Base-by-base conservation (phyloP, 2,329 filamentous ascomycete species). In the Rachicladosporium sp. region DNA sequence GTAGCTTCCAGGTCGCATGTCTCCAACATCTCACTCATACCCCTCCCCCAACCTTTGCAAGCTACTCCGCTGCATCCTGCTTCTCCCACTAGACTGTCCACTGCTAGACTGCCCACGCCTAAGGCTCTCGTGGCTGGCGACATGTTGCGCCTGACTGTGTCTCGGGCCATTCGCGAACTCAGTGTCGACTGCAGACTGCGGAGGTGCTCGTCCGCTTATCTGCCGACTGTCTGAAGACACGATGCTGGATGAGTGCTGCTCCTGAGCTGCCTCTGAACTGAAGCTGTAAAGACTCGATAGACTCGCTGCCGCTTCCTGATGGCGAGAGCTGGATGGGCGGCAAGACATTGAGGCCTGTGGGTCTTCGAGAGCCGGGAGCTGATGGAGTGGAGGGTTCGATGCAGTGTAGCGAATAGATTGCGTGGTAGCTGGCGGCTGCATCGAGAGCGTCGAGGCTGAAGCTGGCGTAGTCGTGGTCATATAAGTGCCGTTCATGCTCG, bases 271-370 rank as follows among this genome's bases (percentile, higher is more conserved):
- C 31, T 52, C 52, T n/a, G 46, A 43, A 42, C 51, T 54, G 45
- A 50, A 56, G 44, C 49, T 53, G 43, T 56, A 54, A 2, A 56
- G 47, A 21, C 50, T 55, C 23, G 23, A 27, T 6, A 27, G 23
- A 8, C 23, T 27, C 7, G 23, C 23, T 27, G 23, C 23, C 7
- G 23, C 23, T 27, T 27, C 23, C 7, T 27, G 23, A 8, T 27
- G 23, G 23, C 23, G 23, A 8, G 23, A 27, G 23, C 23, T 27
- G 23, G 23, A 27, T 27, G 23, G 23, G 23, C 23, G 23, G 23
- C 23, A 7, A 7, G 23, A 27, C 6, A 6, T 27, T 8, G 23
- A 27, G 5, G 6, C 23, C 5, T 27, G 23, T 8, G 5, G 23
- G 7, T 27, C 23, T 8, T 27, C 23, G 23, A 27, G 23, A 27